A percentile compares a stretch with the other conserved stretches of the same genome.
Conservation (phyloP, 2,329 filamentous ascomycete genomes). For the Neofusicoccum kwambonambiense region DNA sequence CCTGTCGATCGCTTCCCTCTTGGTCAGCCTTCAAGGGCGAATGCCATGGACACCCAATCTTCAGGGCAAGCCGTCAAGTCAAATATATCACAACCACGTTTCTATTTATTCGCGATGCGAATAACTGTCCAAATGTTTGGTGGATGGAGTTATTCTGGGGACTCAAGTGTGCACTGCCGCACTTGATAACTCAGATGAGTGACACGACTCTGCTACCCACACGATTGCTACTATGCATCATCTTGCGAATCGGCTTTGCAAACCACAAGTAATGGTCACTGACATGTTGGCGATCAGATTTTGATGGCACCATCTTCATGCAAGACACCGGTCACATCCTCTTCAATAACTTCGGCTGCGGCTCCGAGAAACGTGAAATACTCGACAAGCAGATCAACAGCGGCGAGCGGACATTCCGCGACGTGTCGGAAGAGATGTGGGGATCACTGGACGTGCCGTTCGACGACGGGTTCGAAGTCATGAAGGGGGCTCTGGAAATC, state of each 20-base stretch:
- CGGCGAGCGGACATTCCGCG: conserved; percentile 65
- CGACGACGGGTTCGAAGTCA: conserved; percentile 65
- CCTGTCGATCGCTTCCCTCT: conserved; percentile 6
- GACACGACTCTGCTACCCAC: too few relatives aligned
- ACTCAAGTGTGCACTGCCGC: too few relatives aligned
- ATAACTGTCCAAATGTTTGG: too few relatives aligned
- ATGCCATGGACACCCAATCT: conserved; percentile 2
- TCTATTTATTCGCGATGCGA: too few relatives aligned
- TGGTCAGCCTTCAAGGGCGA: not conserved
- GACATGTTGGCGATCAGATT: conserved; percentile 48
- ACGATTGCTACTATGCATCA: too few relatives aligned
- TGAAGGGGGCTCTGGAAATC: conserved; percentile 61
- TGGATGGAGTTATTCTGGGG: too few relatives aligned
- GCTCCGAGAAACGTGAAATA: conserved; percentile 52
- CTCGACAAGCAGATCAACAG: conserved; percentile 65
- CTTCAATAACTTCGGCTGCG: conserved; percentile 65
- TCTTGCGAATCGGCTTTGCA: not conserved
- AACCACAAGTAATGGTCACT: not conserved
- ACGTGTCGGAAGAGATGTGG: conserved; percentile 73
- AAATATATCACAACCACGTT: too few relatives aligned
- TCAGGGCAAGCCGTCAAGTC: conserved; percentile 1
- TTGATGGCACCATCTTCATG: conserved; percentile 72
- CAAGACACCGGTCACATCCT: conserved; percentile 66
- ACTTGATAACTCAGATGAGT: too few relatives aligned
- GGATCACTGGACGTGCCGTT: conserved; percentile 65